A percentile compares a stretch with the other conserved stretches of the same genome.
Conservation (phyloP, 768 basidiomycete species). For the Podaxis rugospora region DNA sequence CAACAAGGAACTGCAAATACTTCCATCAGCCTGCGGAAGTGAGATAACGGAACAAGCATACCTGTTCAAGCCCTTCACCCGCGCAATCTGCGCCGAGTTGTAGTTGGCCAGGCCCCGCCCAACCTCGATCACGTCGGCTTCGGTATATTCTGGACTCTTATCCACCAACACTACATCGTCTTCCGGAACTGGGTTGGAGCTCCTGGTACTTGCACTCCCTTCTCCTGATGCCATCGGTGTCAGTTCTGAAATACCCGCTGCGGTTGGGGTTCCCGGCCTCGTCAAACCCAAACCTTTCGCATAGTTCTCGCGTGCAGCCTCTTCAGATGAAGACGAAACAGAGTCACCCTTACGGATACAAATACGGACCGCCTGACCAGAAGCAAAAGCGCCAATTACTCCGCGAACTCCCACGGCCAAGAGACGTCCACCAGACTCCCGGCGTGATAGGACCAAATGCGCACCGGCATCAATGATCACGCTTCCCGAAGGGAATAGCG, state of each 20-base stretch:
- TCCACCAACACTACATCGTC: constrained; percentile 20
- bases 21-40: constrained; percentile 10
- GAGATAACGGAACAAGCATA: constrained; percentile 28
- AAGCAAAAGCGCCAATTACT: constrained; percentile 86
- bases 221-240: constrained; percentile 36
- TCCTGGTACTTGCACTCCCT: constrained; percentile 1
- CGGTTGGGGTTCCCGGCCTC: constrained; percentile 52
- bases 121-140: constrained; percentile 77
- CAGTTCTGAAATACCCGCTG: constrained; percentile 36
- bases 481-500: constrained; percentile 82
- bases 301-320: constrained; percentile 29
- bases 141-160: constrained; percentile 28
- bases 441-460: constrained; percentile 75
- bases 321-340: constrained; percentile 21
- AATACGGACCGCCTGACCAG: constrained; percentile 90
- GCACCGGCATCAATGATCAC: constrained; percentile 90
- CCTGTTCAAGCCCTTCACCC: constrained; percentile 91
- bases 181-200: constrained; percentile 14
- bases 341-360: constrained; percentile 39
- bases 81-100: constrained; percentile 86
- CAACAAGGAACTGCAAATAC: constrained; percentile 63
- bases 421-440: constrained; percentile 85
- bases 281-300: constrained; percentile 36
- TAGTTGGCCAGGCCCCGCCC: constrained; percentile 95
- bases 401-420: constrained; percentile 90